Base-by-base conservation (phyloP, 768 basidiomycete genomes). In the Mycena leptocephala region DNA sequence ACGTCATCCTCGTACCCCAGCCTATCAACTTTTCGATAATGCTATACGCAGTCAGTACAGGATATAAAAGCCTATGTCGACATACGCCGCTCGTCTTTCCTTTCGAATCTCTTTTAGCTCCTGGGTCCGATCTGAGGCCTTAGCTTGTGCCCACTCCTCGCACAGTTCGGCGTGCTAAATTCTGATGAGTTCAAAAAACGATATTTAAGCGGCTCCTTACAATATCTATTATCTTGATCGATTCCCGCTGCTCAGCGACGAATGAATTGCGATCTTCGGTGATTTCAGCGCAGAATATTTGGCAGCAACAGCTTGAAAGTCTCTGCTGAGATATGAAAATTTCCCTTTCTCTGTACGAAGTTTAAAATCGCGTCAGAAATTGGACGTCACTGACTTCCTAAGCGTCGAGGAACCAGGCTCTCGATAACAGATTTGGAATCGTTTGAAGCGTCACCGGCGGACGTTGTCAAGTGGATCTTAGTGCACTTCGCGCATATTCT, bases 341-440 rank as follows among this genome's bases (percentile, higher is more conserved):
- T 43, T 35, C 33, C 58, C 58, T 55, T 71, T 63, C 70, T 55
- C 70, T 71, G 70, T n/a, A 51, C 8, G 26, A 56, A 33, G n/a
- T 1, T 67, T n/a, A n/a, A 28, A 16, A 55, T n/a, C 2, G 4
- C 35, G 8, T 30, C 24, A 28, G n/a, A 51, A n/a, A 18, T 7
- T 8, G 26, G 16, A 66, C 6, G 65, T 10, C 16, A 61, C 69
- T 48, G 18, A 62, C 58, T 70, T 32, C n/a, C 46, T n/a, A n/a
- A n/a, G n/a, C 14, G 43, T 30, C 41, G 69, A 28, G 69, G 69
- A 13, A 70, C 11, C 24, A 70, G 33, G 41, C 22, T 37, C 46
- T 62, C 32, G 33, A 70, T 48, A 26, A 61, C 43, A 37, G 51
- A 53, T 13, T 58, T 55, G 28, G 16, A 7, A n/a, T 43, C 20